A percentile compares a stretch with the other conserved stretches of the same genome.
Evolutionary conservation across 306 rosid genomes (phyloP).

Genomic region (Quercus ilex): DNA sequence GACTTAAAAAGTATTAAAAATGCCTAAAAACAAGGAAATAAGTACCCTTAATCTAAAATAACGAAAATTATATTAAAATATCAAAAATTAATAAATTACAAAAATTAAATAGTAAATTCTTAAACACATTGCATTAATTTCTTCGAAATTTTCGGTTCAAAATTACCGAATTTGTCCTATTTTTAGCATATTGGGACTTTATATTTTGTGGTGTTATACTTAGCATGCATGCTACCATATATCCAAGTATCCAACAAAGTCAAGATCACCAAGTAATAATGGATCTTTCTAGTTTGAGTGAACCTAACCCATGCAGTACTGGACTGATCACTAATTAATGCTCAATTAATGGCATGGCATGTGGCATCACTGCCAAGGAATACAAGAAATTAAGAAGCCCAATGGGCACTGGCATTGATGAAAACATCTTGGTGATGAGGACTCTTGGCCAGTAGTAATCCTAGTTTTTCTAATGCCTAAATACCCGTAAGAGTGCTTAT

Average conservation of each 20-base stretch:
- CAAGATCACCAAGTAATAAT: neutral
- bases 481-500: neutral
- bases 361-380: constrained; percentile 2
- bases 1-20: no score
- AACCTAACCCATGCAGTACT: neutral
- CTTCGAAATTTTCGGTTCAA: neutral
- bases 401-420: neutral
- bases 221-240: no score
- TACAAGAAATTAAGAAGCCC: neutral
- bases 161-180: neutral
- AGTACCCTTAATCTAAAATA: no score
- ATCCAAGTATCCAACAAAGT: neutral
- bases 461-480: neutral
- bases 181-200: neutral
- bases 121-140: neutral
- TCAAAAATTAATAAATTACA: no score
- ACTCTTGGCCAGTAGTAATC: neutral
- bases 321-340: neutral
- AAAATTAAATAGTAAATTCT: neutral
- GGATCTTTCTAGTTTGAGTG: neutral
- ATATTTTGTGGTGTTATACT: neutral
- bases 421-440: neutral
- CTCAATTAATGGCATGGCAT: neutral
- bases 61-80: no score
- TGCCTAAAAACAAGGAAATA: no score